These are phyloP conservation scores for Lipomyces starkeyi DNA, from an alignment of 805 yeast genomes.

Conservation along the genomic window DNA sequence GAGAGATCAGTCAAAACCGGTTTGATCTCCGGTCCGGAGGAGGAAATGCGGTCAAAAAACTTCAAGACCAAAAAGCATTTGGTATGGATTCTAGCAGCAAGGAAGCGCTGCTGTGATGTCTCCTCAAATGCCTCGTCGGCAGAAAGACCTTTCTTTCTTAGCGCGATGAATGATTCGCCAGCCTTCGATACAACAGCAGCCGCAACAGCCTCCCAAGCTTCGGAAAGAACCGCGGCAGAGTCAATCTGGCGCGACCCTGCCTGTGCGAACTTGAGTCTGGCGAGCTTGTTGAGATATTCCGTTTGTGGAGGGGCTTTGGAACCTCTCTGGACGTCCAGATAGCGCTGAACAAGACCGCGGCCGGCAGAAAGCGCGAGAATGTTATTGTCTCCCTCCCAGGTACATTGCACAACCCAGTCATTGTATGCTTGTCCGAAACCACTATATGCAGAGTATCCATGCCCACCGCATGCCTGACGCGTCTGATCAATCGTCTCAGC, in stretches of 20 bases:
- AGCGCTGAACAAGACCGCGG: constrained; percentile 67
- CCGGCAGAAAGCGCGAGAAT: constrained; percentile 85
- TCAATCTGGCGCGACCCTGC: constrained; percentile 31
- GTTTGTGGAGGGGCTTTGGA: constrained; percentile 56
- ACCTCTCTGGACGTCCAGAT: constrained; percentile 51
- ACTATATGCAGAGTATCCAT: constrained; percentile 91
- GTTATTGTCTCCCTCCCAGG: constrained; percentile 98
- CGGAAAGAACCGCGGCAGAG: constrained; percentile 30
- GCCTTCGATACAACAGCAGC: constrained; percentile 46
- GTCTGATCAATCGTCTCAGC: constrained; percentile 83
- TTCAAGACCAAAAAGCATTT: constrained; percentile 48
- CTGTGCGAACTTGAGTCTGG: constrained; percentile 13
- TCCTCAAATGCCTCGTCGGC: constrained; percentile 48
- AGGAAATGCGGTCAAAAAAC: constrained; percentile 47
- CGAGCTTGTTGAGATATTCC: constrained; percentile 48
- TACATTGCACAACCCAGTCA: constrained; percentile 98
- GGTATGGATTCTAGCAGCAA: constrained; percentile 50
- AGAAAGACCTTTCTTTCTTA: constrained; percentile 40
- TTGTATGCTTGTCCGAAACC: constrained; percentile 87
- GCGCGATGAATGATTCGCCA: constrained; percentile 43
- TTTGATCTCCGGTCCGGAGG: constrained; percentile 52
- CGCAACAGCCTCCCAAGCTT: constrained; percentile 49
- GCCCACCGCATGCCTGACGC: constrained; percentile 95
- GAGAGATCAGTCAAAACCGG: constrained; percentile 61
- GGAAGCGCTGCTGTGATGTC: constrained; percentile 51